phyloP scores from a whole-genome alignment of 306 rosid species.

The Lagenaria siceraria region DNA sequence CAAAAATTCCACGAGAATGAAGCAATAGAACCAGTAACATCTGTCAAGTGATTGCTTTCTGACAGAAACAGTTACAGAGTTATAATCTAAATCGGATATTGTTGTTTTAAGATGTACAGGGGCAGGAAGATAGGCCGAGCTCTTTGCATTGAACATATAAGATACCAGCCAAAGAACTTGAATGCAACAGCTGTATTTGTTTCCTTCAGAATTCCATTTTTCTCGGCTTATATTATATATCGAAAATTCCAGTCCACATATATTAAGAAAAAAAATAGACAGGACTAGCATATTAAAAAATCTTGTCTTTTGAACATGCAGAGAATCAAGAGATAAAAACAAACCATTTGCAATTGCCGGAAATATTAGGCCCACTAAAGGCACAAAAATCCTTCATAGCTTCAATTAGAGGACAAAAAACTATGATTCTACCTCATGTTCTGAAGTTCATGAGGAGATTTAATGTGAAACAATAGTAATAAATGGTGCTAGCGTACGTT shows the following conservation, averaged over 20 bases:
- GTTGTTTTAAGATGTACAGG: not conserved
- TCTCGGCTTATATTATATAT: not conserved
- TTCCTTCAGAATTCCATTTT: not conserved
- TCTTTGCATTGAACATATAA: not conserved
- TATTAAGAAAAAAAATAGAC: not conserved
- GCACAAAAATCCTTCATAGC: not conserved
- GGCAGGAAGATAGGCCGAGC: not conserved
- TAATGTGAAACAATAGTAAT: not conserved
- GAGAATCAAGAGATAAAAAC: not conserved
- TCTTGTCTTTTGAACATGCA: not conserved
- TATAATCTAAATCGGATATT: not conserved
- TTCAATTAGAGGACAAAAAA: not conserved
- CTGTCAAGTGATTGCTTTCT: not conserved
- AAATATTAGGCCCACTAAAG: not conserved
- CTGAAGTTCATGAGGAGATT: not conserved
- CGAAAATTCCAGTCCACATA: not conserved
- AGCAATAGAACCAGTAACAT: not conserved
- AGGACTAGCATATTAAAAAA: not conserved
- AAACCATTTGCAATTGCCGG: conserved; percentile 2
- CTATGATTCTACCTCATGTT: not conserved
- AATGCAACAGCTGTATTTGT: not conserved
- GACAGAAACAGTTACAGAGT: not conserved
- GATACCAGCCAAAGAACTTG: not conserved
- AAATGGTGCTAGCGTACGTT: not conserved
- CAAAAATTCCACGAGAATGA: not conserved